Evolutionary conservation across 2,329 filamentous ascomycete species (phyloP), one percentile per base, ranked within the genome.

Genomic region (Amauroascus niger): DNA sequence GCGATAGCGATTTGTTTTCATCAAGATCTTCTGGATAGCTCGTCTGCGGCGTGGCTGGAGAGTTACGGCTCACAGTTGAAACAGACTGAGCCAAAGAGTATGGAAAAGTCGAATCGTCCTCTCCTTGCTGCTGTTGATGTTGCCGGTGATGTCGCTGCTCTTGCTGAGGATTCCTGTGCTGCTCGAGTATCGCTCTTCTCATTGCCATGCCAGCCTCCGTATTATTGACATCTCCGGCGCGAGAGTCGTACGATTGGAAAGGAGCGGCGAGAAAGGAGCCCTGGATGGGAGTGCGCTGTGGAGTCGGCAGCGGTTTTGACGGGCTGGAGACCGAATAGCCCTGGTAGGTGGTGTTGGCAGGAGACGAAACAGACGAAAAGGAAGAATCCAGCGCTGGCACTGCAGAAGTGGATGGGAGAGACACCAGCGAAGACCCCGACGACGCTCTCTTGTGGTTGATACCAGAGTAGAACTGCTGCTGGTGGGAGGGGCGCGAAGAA

Each of bases 11-110:
- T 62, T 74, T 79, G 43, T 66, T 66, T 58, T 77, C 76, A 50
- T 80, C 74, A 57, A 71, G 68, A 48, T 81, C 78, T 50, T 77
- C 75, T 32, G 70, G 68, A 53, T 79, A 74, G 51, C 69, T 73
- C 24, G 73, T 79, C 60, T 79, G 77, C n/a, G 80, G 79, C 52
- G 80, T 83, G 41, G 78, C 76, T 8, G 79, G 80, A 30, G 79
- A 82, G 61, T 81, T 77, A 60, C 79, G 77, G 60, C 78, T 80
- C 66, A 77, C 72, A 54, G 76, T 82, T 2, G 80, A 82, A 55
- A 81, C 79, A 2, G 79, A 82, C 16, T 28, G 49, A 43, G 76
- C 76, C 32, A 79, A 73, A 41, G 77, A 76, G 52, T 75, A 73
- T 60, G 79, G 74, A 51, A 74, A 76, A 40, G 75, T 70, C 32